Percentiles rank a stretch among this genome's conserved stretches.
phyloP scores from a whole-genome alignment of 345 rosid genomes.

The Firmiana major region DNA sequence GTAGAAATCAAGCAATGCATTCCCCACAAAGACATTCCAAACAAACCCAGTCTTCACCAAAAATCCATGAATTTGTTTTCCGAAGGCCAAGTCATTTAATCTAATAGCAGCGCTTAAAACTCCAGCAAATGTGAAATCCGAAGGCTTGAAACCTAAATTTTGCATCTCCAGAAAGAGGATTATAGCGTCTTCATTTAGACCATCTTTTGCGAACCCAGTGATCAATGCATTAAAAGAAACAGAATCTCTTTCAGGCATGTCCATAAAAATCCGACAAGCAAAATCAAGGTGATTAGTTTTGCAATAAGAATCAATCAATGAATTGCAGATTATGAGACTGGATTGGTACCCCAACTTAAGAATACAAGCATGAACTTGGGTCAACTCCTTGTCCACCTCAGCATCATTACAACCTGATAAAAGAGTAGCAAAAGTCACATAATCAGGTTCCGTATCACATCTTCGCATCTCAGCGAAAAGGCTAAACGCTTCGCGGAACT shows the following conservation, averaged over 20 bases:
- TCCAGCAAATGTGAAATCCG: constrained; percentile 82
- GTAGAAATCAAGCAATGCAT: constrained; percentile 86
- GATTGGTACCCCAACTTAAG: constrained; percentile 51
- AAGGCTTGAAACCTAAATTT: constrained; percentile 49
- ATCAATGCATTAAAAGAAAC: constrained; percentile 74
- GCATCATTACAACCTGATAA: constrained; percentile 54
- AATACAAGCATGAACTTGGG: constrained; percentile 56
- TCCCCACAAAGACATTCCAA: constrained; percentile 69
- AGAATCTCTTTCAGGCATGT: constrained; percentile 55
- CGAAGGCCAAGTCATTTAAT: constrained; percentile 43
- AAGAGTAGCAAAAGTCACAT: constrained; percentile 67
- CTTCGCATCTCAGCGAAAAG: constrained; percentile 56
- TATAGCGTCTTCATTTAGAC: constrained; percentile 49
- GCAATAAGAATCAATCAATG: constrained; percentile 72
- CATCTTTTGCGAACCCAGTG: constrained; percentile 60
- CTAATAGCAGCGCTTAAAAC: constrained; percentile 58
- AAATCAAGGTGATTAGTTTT: constrained; percentile 42
- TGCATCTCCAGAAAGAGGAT: constrained; percentile 58
- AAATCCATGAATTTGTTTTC: constrained; percentile 65
- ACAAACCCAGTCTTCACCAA: constrained; percentile 49
- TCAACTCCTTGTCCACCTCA: constrained; percentile 23
- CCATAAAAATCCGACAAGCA: constrained; percentile 44
- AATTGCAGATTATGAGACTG: constrained; percentile 50
- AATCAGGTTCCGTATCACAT: constrained; percentile 44
- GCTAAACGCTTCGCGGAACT: constrained; percentile 48